Conservation (phyloP, 352 stramenopile species). For the Nothophytophthora sp. region DNA sequence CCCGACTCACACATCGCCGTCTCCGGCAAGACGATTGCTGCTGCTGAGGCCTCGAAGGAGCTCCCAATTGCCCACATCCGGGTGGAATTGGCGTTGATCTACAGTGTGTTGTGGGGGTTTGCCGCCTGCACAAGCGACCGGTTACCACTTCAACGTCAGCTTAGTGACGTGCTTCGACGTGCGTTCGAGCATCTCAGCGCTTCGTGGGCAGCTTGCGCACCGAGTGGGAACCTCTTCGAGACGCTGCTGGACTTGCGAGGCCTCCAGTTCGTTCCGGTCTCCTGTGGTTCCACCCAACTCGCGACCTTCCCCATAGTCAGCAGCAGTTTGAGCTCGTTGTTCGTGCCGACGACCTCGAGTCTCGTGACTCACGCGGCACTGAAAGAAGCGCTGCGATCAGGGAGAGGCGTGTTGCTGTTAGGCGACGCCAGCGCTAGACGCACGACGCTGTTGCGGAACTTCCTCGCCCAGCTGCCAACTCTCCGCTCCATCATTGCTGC, state of each 20-base stretch:
- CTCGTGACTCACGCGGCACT: constrained; percentile 42
- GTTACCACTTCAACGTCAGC: constrained; percentile 17
- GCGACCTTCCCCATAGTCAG: constrained; percentile 1
- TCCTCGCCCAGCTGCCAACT: constrained; percentile 30
- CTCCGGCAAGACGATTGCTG: neutral
- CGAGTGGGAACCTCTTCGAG: constrained; percentile 42
- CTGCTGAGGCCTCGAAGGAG: neutral
- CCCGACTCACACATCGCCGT: neutral
- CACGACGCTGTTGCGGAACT: constrained; percentile 40
- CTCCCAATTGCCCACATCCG: constrained; percentile 13
- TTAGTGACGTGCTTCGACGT: constrained; percentile 32
- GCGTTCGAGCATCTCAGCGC: constrained; percentile 29
- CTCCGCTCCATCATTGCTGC: constrained; percentile 17
- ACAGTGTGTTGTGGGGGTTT: constrained; percentile 60
- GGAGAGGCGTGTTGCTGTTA: constrained; percentile 34
- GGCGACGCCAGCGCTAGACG: constrained; percentile 24
- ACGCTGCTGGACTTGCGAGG: constrained; percentile 32
- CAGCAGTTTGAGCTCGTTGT: constrained; percentile 22
- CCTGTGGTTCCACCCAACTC: neutral
- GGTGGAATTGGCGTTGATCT: constrained; percentile 55
- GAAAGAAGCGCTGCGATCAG: constrained; percentile 40
- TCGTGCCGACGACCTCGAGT: constrained; percentile 43
- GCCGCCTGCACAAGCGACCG: constrained; percentile 22
- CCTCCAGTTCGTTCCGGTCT: constrained; percentile 29
- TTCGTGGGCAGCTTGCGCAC: constrained; percentile 18